These are phyloP conservation scores for Ceriops decandra DNA, from an alignment of 345 rosid genomes.

Conservation along the genomic window DNA sequence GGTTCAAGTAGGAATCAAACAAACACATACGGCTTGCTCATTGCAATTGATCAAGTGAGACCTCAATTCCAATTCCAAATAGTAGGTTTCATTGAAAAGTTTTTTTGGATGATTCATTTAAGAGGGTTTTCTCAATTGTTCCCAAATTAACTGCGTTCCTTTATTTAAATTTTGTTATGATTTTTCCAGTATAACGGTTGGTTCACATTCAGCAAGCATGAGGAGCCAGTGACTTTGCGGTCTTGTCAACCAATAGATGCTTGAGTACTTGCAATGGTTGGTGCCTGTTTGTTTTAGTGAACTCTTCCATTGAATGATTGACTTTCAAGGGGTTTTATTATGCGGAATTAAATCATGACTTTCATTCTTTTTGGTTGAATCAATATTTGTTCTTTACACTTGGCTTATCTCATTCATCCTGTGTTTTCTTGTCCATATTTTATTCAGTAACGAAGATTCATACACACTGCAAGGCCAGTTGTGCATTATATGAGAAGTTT, in stretches of 20 bases:
- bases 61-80: conserved; percentile 3
- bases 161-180: conserved; percentile 16
- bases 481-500: neutral
- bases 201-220: conserved; percentile 94
- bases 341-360: too few relatives aligned
- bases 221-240: conserved; percentile 71
- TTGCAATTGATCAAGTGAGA: conserved; percentile 93
- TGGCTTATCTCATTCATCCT: neutral
- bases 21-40: conserved; percentile 81
- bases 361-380: too few relatives aligned
- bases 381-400: too few relatives aligned
- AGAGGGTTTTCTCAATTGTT: too few relatives aligned
- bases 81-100: neutral
- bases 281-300: conserved; percentile 10
- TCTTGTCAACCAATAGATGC: conserved; percentile 78
- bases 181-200: conserved; percentile 74
- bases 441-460: neutral
- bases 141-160: too few relatives aligned
- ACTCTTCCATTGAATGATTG: neutral
- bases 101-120: neutral
- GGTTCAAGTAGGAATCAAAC: conserved; percentile 68
- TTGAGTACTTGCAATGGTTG: conserved; percentile 80
- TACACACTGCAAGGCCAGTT: neutral
- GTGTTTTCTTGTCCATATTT: neutral
- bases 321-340: too few relatives aligned